These are phyloP conservation scores for Exophiala mesophila DNA, from an alignment of 2,329 filamentous ascomycete species.

Conservation along the genomic window DNA sequence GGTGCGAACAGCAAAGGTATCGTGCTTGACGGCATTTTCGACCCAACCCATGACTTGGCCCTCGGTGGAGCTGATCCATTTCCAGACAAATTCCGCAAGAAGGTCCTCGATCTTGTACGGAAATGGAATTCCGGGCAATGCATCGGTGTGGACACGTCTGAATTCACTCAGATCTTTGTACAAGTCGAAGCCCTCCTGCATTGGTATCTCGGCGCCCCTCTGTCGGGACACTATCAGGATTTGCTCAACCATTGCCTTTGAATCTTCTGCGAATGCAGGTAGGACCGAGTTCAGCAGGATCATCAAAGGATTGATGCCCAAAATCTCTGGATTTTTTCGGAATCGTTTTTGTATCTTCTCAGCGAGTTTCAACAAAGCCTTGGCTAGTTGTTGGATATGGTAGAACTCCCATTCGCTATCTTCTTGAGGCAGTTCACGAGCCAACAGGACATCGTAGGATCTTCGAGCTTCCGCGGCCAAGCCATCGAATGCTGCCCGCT, in stretches of 20 bases:
- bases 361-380: conserved; percentile 76
- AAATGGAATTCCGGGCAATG: conserved; percentile 68
- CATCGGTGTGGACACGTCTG: conserved; percentile 70
- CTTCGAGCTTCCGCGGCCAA: conserved; percentile 68
- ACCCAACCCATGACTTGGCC: conserved; percentile 75
- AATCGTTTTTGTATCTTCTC: conserved; percentile 92
- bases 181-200: conserved; percentile 90
- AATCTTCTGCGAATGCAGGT: conserved; percentile 85
- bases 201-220: conserved; percentile 68
- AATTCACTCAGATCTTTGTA: conserved; percentile 86
- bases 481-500: conserved; percentile 65
- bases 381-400: conserved; percentile 83
- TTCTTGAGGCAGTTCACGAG: conserved; percentile 72
- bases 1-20: conserved; percentile 72
- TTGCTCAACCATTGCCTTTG: conserved; percentile 73
- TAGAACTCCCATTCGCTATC: conserved; percentile 84
- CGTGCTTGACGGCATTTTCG: conserved; percentile 84
- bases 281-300: conserved; percentile 79
- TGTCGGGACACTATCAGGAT: conserved; percentile 71
- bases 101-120: conserved; percentile 82
- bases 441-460: conserved; percentile 74
- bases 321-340: conserved; percentile 76
- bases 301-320: conserved; percentile 66
- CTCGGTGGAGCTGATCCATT: conserved; percentile 83
- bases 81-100: conserved; percentile 89